Conservation (phyloP, 306 rosid genomes). For the Begonia fuchsioides region DNA sequence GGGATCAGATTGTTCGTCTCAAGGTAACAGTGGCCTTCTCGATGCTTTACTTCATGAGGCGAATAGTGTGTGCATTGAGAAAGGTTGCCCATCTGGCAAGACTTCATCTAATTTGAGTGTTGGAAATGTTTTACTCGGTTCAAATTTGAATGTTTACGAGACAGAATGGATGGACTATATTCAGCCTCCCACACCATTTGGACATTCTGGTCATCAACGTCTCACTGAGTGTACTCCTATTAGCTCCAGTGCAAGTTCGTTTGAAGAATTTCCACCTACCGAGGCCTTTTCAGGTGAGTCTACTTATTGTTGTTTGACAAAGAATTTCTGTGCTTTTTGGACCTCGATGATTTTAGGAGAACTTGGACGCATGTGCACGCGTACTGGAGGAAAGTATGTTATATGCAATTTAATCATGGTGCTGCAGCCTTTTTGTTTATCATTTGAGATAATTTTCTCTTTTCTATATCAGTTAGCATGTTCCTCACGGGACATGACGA, state of each 20-base stretch:
- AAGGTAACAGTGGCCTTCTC: conserved; percentile 72
- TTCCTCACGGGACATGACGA: background rate
- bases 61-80: conserved; percentile 34
- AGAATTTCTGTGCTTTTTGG: background rate
- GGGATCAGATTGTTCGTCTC: conserved; percentile 55
- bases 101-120: conserved; percentile 58
- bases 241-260: conserved; percentile 43
- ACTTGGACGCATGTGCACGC: no score
- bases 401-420: no score
- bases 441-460: background rate
- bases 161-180: conserved; percentile 51
- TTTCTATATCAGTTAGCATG: background rate
- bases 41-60: conserved; percentile 68
- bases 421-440: background rate
- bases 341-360: no score
- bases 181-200: conserved; percentile 51
- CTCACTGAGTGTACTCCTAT: conserved; percentile 44
- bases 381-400: no score
- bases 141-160: conserved; percentile 31
- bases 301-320: conserved; percentile 7
- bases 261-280: conserved; percentile 33
- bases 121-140: conserved; percentile 39
- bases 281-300: conserved; percentile 52
- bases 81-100: conserved; percentile 43
- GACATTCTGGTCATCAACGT: conserved; percentile 45